These are phyloP conservation scores for Solanum boliviense DNA, from an alignment of 257 asterid species.

Conservation along the genomic window DNA sequence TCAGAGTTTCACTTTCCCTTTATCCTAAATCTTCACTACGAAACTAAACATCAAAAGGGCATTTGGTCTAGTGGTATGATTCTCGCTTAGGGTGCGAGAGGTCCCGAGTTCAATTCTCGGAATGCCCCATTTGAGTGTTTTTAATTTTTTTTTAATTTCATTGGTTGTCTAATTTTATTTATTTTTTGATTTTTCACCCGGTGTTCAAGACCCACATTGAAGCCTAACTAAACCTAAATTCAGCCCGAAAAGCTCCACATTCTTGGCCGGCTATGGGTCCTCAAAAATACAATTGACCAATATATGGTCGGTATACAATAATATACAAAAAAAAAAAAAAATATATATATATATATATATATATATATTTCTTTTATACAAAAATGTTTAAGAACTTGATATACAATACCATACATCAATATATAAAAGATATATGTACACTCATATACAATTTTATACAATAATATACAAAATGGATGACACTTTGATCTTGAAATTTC, in stretches of 20 bases:
- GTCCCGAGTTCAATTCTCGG: constrained; percentile 90
- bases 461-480: not conserved
- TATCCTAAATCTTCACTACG: too few relatives aligned
- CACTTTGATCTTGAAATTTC: not conserved
- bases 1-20: too few relatives aligned
- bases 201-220: too few relatives aligned
- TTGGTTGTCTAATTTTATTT: too few relatives aligned
- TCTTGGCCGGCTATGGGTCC: not conserved
- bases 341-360: too few relatives aligned
- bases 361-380: not conserved
- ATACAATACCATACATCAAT: not conserved
- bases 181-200: too few relatives aligned
- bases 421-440: not conserved
- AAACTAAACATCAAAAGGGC: constrained; percentile 13
- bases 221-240: not conserved
- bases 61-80: constrained; percentile 83
- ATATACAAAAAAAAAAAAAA: too few relatives aligned
- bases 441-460: not conserved
- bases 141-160: too few relatives aligned
- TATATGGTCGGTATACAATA: too few relatives aligned
- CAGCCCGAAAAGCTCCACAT: not conserved
- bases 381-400: not conserved
- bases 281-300: too few relatives aligned
- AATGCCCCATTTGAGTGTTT: constrained; percentile 30
- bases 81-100: constrained; percentile 92